phyloP scores from a whole-genome alignment of 345 rosid species.

The Dipteronia dyeriana region DNA sequence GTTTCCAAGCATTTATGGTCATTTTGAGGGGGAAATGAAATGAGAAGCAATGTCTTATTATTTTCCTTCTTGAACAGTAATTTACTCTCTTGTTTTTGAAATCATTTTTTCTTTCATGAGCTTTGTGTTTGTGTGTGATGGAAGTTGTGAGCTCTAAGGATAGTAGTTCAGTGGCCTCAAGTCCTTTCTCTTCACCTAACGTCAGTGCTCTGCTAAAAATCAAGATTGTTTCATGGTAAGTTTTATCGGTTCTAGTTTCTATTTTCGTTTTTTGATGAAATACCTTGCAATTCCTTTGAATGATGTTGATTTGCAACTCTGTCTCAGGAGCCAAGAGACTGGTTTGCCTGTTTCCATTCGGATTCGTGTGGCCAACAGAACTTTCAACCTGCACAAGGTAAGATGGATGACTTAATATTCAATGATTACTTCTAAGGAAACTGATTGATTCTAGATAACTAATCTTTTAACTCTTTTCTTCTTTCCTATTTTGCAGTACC shows the following conservation, averaged over 20 bases:
- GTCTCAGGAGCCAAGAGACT: slow-evolving; percentile 61
- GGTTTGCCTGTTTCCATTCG: slow-evolving; percentile 55
- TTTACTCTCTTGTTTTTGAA: background rate
- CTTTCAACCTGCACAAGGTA: slow-evolving; percentile 67
- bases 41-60: slow-evolving; percentile 15
- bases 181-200: slow-evolving; percentile 62
- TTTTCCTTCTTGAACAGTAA: background rate
- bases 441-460: background rate
- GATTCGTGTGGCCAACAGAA: slow-evolving; percentile 47
- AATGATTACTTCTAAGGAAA: background rate
- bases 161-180: slow-evolving; percentile 47
- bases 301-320: slow-evolving; percentile 2
- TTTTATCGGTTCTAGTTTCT: background rate
- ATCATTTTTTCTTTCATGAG: slow-evolving; percentile 13
- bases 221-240: slow-evolving; percentile 55
- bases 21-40: slow-evolving; percentile 4
- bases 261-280: background rate
- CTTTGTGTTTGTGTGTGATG: slow-evolving; percentile 28
- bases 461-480: background rate
- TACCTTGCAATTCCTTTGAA: background rate
- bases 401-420: background rate
- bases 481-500: slow-evolving; percentile 46
- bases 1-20: slow-evolving; percentile 35
- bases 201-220: slow-evolving; percentile 51
- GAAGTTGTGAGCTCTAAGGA: slow-evolving; percentile 53